Base-by-base conservation (phyloP, 108 stramenopile species). In the Fragilariopsis cylindrus region DNA sequence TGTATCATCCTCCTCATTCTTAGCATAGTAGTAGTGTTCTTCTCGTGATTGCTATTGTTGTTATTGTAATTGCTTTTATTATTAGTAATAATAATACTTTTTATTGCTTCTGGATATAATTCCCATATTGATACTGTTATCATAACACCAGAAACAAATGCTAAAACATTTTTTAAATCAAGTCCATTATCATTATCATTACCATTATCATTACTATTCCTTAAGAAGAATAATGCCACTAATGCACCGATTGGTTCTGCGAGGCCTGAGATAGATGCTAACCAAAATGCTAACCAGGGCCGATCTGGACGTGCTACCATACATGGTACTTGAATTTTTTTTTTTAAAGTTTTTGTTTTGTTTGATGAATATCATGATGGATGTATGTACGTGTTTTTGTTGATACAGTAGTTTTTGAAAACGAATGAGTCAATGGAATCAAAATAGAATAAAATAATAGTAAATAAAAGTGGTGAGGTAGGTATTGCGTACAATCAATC, bases 141-240 rank as follows among this genome's bases (percentile, higher is more conserved):
- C 92, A 93, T 93, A 65, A 93, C 83, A 39, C 92, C 92, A n/a
- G 92, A 90, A 41, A 93, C 92, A 76, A 85, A 89, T 4, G 88
- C 83, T 79, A 94, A 73, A 1, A 94, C 87, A 86, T 91, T 91
- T 60, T 90, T 87, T 80, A 94, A 74, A 12, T 82, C 77, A 30
- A 30, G 30, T 30, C 30, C 30, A 30, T 30, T 30, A 30, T 30
- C 30, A 30, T 30, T 2, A 30, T 2, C 30, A 30, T 30, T 30
- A 30, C 30, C 30, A 30, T 41, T 19, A 44, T n/a, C 12, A 48
- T 56, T 42, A 42, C 43, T 57, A 15, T 15, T 7, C n/a, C 62
- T 44, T 53, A 91, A 65, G 7, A 81, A 45, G 8, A 69, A 60
- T 63, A 92, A 56, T 15, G 89, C 89, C 54, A 93, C 72, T 48